Evolutionary conservation across 2,329 filamentous ascomycete genomes (phyloP), one percentile per base, ranked within the genome.

Genomic region (Colletotrichum musicola): DNA sequence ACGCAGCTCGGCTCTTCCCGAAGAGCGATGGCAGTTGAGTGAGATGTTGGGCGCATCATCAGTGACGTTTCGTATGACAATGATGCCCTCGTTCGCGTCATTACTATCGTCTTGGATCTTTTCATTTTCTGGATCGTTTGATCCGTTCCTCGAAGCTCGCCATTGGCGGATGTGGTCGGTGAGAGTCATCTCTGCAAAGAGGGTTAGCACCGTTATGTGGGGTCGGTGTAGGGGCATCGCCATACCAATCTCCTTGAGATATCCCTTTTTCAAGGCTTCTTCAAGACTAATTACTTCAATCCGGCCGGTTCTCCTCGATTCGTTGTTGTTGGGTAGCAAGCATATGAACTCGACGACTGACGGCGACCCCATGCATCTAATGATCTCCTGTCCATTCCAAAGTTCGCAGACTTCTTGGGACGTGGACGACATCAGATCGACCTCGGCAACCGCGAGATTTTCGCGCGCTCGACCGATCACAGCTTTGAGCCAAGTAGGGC

Each of bases 391-490:
- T 0, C 57, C 57, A 44, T 78, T 75, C 69, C 72, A 82, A 0
- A 83, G 70, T 57, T 83, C 81, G 47, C 80, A 82, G 2, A 82
- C 79, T 25, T 81, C 77, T 0, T 70, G 70, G 4, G 76, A 78
- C 0, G 81, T 84, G 0, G 81, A 83, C 0, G 81, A 77, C 71
- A 79, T 80, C 0, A 84, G 64, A 51, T 84, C 81, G 0, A 76
- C 73, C 60, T 85, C 82, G 0, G 73, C 77, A 0, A 62, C 70
- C 0, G 75, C 78, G 0, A 69, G 59, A 3, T 74, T 75, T 69
- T 83, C 82, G 51, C 79, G 75, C 0, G 79, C 75, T 49, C 81
- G 67, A 0, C 82, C 82, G 12, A 84, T 74, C 25, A 83, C 76
- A 2, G 82, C 79, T 16, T 77, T 75, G 1, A 82, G 70, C 1